phyloP scores from a whole-genome alignment of 2,329 filamentous ascomycete genomes.

The Aureobasidium sp. region DNA sequence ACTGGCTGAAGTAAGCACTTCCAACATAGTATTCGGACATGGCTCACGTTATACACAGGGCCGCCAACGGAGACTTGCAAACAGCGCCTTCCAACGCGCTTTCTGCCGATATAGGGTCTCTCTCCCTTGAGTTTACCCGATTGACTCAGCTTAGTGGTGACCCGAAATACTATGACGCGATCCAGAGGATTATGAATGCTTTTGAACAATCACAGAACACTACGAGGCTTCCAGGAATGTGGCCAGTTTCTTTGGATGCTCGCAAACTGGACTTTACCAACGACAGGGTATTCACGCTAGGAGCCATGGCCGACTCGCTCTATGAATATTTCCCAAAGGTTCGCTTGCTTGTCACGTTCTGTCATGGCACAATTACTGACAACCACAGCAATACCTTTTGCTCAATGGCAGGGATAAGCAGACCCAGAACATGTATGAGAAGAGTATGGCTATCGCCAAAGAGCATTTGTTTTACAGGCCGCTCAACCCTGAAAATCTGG shows the following conservation, averaged over 20 bases:
- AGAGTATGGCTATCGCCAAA: constrained; percentile 40
- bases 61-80: constrained; percentile 20
- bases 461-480: constrained; percentile 37
- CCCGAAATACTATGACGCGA: constrained; percentile 52
- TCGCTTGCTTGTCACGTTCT: not conserved
- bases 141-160: constrained; percentile 55
- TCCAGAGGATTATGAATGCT: constrained; percentile 48
- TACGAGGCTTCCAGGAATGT: constrained; percentile 53
- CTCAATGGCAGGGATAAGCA: constrained; percentile 25
- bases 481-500: constrained; percentile 34
- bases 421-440: constrained; percentile 39
- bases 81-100: constrained; percentile 27
- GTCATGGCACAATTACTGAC: not conserved
- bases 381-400: constrained; percentile 17
- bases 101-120: constrained; percentile 47
- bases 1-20: constrained; percentile 35
- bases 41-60: constrained; percentile 5
- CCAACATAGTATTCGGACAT: too few species aligned
- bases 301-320: constrained; percentile 26
- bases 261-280: constrained; percentile 25
- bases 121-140: constrained; percentile 54
- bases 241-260: constrained; percentile 47
- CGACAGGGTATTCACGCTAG: constrained; percentile 24
- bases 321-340: constrained; percentile 28
- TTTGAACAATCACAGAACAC: constrained; percentile 46